Conservation (phyloP, 352 stramenopile genomes). For the Phytophthora cactorum region DNA sequence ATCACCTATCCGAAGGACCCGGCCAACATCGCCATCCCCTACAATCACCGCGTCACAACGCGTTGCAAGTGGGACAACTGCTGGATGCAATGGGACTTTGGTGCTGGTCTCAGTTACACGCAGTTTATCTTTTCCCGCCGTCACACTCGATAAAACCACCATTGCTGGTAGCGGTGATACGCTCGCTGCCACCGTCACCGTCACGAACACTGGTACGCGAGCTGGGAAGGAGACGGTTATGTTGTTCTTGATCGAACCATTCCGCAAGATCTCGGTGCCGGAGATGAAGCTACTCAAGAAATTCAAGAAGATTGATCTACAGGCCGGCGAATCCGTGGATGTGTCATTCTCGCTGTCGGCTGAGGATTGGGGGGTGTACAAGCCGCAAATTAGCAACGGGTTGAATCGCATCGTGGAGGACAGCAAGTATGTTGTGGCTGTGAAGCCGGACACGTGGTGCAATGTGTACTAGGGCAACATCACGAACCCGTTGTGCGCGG, state of each 20-base stretch:
- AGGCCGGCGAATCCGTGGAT: slow-evolving; percentile 40
- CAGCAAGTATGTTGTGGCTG: slow-evolving; percentile 66
- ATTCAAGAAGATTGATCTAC: slow-evolving; percentile 79
- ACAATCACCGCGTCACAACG: slow-evolving; percentile 68
- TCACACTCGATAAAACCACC: slow-evolving; percentile 43
- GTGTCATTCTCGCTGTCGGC: slow-evolving; percentile 52
- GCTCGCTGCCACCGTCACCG: slow-evolving; percentile 58
- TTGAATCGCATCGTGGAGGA: too few relatives aligned
- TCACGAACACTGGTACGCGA: slow-evolving; percentile 65
- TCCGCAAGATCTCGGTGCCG: slow-evolving; percentile 62
- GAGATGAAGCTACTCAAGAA: slow-evolving; percentile 86
- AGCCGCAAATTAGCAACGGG: slow-evolving; percentile 56
- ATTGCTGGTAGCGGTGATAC: slow-evolving; percentile 29
- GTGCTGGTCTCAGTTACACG: slow-evolving; percentile 73
- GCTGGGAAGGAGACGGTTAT: slow-evolving; percentile 80
- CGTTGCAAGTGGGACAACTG: slow-evolving; percentile 56
- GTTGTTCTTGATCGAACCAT: slow-evolving; percentile 76
- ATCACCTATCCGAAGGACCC: slow-evolving; percentile 54
- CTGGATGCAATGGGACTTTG: slow-evolving; percentile 70
- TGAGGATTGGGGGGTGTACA: slow-evolving; percentile 64
- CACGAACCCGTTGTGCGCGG: slow-evolving; percentile 46
- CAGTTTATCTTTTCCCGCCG: slow-evolving; percentile 55
- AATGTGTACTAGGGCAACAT: slow-evolving; percentile 53
- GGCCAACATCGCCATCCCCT: slow-evolving; percentile 59
- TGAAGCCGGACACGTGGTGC: slow-evolving; percentile 76